These are phyloP conservation scores for Trichoderma sp. DNA, from an alignment of 2,329 filamentous ascomycete species.

Conservation along the genomic window DNA sequence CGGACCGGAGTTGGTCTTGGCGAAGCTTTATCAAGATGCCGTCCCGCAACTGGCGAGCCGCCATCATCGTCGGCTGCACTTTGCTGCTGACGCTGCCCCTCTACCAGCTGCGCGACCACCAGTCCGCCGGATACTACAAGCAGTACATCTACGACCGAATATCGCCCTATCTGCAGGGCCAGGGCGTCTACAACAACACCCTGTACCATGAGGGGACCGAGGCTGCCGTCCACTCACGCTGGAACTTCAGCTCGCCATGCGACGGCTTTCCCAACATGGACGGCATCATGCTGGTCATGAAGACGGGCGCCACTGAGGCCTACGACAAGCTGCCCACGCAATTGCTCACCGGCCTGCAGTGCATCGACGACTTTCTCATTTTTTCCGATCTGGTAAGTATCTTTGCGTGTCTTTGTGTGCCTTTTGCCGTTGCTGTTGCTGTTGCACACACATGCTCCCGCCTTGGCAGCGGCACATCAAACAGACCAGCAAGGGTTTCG, in stretches of 20 bases:
- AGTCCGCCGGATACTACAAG: conserved; percentile 26
- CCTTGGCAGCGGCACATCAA: conserved; percentile 8
- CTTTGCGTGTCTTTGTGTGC: neutral
- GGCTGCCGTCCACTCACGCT: conserved; percentile 34
- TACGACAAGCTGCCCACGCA: conserved; percentile 55
- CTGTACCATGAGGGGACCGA: conserved; percentile 39
- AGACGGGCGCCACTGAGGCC: conserved; percentile 57
- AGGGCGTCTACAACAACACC: conserved; percentile 39
- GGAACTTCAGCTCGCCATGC: conserved; percentile 40
- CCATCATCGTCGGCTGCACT: conserved; percentile 29
- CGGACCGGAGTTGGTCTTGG: conserved; percentile 21
- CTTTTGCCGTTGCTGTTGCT: neutral
- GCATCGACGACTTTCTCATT: conserved; percentile 53
- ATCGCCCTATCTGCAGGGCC: conserved; percentile 30
- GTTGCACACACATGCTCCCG: neutral
- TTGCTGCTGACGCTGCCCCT: conserved; percentile 33
- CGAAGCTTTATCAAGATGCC: conserved; percentile 21
- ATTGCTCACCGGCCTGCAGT: conserved; percentile 53
- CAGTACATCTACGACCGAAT: conserved; percentile 33
- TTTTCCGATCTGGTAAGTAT: conserved; percentile 51
- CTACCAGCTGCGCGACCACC: conserved; percentile 31
- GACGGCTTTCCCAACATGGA: conserved; percentile 43
- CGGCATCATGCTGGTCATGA: conserved; percentile 53
- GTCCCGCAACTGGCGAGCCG: conserved; percentile 30
- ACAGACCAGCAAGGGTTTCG: neutral